A percentile compares a stretch with the other conserved stretches of the same genome.
Evolutionary conservation across 1,139 yeast species (phyloP).

Genomic region (Blastobotrys apis): DNA sequence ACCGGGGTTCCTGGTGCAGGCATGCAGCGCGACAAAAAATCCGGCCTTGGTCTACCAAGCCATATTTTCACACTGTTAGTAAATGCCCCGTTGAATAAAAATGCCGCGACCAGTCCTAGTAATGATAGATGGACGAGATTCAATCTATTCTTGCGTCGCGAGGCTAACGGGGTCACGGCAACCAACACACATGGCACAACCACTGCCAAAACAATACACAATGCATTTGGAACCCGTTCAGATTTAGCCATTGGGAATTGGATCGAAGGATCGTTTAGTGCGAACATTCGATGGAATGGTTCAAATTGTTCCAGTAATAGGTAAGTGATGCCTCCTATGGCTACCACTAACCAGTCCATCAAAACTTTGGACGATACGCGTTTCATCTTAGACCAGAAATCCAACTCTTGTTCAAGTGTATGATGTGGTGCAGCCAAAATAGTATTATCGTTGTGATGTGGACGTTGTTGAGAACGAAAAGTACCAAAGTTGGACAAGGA

Average conservation of each 20-base stretch:
- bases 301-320: constrained; percentile 24
- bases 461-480: constrained; percentile 3
- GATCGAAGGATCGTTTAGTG: constrained; percentile 37
- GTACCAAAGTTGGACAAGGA: too few relatives aligned
- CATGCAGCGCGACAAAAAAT: constrained; percentile 65
- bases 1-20: constrained; percentile 42
- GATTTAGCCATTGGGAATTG: constrained; percentile 51
- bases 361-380: too few relatives aligned
- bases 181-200: constrained; percentile 32
- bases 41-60: constrained; percentile 82
- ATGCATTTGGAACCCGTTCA: constrained; percentile 45
- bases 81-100: constrained; percentile 42
- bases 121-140: constrained; percentile 39
- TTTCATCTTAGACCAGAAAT: too few relatives aligned
- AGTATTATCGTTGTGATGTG: neutral
- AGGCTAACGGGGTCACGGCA: constrained; percentile 26
- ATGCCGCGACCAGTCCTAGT: constrained; percentile 43
- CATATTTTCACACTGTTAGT: constrained; percentile 62
- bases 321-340: constrained; percentile 21
- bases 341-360: constrained; percentile 28
- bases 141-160: constrained; percentile 25
- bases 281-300: constrained; percentile 33
- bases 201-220: constrained; percentile 32
- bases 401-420: too few relatives aligned
- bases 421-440: too few relatives aligned